Evolutionary conservation across 2,329 filamentous ascomycete species (phyloP).

Genomic region (Shiraia bambusicola): DNA sequence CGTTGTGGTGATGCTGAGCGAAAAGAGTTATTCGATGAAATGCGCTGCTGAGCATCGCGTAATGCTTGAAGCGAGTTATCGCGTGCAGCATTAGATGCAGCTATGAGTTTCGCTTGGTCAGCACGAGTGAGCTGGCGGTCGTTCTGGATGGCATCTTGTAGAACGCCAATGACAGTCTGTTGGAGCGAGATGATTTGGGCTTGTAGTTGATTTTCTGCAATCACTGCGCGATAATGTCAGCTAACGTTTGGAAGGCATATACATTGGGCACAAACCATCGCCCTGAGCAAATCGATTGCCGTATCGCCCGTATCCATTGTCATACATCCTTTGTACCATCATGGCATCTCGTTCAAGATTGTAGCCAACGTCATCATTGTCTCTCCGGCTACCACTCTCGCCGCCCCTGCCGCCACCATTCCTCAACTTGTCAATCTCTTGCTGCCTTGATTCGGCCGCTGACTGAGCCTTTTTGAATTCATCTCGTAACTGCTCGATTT

Average conservation of each 20-base stretch:
- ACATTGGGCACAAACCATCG: slow-evolving; percentile 35
- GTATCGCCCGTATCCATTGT: slow-evolving; percentile 39
- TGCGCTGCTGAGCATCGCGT: slow-evolving; percentile 37
- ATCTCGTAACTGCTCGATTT: slow-evolving; percentile 37
- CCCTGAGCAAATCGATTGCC: slow-evolving; percentile 43
- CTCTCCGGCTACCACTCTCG: slow-evolving; percentile 5
- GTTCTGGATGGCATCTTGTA: slow-evolving; percentile 48
- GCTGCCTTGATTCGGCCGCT: slow-evolving; percentile 25
- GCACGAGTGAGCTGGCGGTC: slow-evolving; percentile 43
- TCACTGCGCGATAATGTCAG: slow-evolving; percentile 27
- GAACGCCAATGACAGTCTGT: slow-evolving; percentile 47
- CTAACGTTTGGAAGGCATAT: background rate
- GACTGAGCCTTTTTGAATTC: slow-evolving; percentile 35
- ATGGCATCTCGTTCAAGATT: slow-evolving; percentile 36
- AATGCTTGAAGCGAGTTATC: slow-evolving; percentile 45
- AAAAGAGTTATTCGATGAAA: slow-evolving; percentile 16
- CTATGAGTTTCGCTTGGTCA: slow-evolving; percentile 45
- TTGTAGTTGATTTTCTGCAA: slow-evolving; percentile 47
- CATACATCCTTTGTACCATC: slow-evolving; percentile 42
- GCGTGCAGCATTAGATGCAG: slow-evolving; percentile 46
- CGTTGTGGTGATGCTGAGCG: slow-evolving; percentile 21
- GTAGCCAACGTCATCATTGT: slow-evolving; percentile 34
- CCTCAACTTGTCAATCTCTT: slow-evolving; percentile 25
- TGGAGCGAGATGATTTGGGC: slow-evolving; percentile 48
- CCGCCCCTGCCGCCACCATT: slow-evolving; percentile 14